Percentiles rank a stretch among this genome's conserved stretches.
These are phyloP conservation scores for Candida sojae DNA, from an alignment of 1,139 yeast genomes.

Conservation along the genomic window DNA sequence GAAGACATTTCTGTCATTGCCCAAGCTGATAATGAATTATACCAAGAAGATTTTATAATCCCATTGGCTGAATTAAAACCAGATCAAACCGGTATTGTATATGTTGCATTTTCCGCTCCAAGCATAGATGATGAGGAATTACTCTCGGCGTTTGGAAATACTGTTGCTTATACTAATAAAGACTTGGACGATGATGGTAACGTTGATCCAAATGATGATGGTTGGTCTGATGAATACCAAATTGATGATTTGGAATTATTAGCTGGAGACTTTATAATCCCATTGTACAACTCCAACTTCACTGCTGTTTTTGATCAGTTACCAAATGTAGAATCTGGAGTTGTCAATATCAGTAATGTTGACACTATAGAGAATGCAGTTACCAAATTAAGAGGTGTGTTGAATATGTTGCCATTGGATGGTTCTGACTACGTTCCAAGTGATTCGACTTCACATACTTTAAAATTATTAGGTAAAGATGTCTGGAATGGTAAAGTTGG, in stretches of 20 bases:
- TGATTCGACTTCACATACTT: slow-evolving; percentile 64
- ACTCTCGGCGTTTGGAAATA: slow-evolving; percentile 63
- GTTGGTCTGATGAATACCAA: slow-evolving; percentile 92
- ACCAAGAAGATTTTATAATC: slow-evolving; percentile 71
- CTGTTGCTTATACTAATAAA: slow-evolving; percentile 72
- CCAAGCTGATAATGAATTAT: slow-evolving; percentile 60
- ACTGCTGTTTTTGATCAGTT: slow-evolving; percentile 75
- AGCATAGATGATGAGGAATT: slow-evolving; percentile 40
- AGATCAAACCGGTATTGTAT: slow-evolving; percentile 69
- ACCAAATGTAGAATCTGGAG: slow-evolving; percentile 29
- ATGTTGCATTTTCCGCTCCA: slow-evolving; percentile 73
- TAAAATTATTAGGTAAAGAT: slow-evolving; percentile 84
- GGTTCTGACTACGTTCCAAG: slow-evolving; percentile 69
- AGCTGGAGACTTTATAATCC: slow-evolving; percentile 82
- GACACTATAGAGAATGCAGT: slow-evolving; percentile 40
- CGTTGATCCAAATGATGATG: slow-evolving; percentile 70
- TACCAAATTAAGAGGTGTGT: slow-evolving; percentile 53
- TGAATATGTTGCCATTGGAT: slow-evolving; percentile 81
- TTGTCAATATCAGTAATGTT: slow-evolving; percentile 38
- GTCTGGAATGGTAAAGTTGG: slow-evolving; percentile 74
- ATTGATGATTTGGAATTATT: slow-evolving; percentile 75
- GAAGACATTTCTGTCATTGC: slow-evolving; percentile 79
- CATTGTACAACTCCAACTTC: slow-evolving; percentile 80
- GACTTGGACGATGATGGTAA: slow-evolving; percentile 81
- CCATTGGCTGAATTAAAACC: slow-evolving; percentile 77